These are phyloP conservation scores for Coprinellus micaceus DNA, from an alignment of 768 basidiomycete species.

Conservation along the genomic window DNA sequence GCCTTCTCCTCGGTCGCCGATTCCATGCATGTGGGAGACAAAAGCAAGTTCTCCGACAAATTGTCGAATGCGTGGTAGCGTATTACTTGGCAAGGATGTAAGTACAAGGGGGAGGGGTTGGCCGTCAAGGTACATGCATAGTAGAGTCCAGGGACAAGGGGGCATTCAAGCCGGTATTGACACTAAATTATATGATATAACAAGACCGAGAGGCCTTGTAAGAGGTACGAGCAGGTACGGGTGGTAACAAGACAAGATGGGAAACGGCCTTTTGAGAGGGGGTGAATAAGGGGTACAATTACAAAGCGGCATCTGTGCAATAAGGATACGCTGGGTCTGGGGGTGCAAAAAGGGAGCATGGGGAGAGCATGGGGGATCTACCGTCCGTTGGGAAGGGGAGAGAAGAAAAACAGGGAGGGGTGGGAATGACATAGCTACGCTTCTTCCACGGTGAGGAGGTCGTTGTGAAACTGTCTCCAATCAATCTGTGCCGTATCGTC, in stretches of 20 bases:
- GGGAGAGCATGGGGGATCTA: background rate
- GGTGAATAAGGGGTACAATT: too few species aligned
- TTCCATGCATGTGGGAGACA: background rate
- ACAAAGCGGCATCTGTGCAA: too few species aligned
- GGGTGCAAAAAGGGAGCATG: background rate
- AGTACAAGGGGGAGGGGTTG: too few species aligned
- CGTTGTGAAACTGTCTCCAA: slow-evolving; percentile 57
- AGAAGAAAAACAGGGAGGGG: background rate
- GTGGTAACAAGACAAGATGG: too few species aligned
- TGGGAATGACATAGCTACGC: background rate
- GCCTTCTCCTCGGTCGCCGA: background rate
- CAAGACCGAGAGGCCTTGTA: too few species aligned
- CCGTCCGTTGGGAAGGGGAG: background rate
- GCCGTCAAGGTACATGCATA: too few species aligned
- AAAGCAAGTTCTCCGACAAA: too few species aligned
- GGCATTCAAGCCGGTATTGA: background rate
- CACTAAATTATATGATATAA: background rate
- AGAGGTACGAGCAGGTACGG: too few species aligned
- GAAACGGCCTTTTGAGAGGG: too few species aligned
- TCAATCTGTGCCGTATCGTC: slow-evolving; percentile 42
- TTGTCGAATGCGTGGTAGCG: too few species aligned
- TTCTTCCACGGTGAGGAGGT: slow-evolving; percentile 33
- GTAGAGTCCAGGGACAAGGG: background rate
- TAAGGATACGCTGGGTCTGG: too few species aligned
- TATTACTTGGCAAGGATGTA: background rate